Evolutionary conservation across 2,329 filamentous ascomycete genomes (phyloP).

Genomic region (Alternaria arborescens): DNA sequence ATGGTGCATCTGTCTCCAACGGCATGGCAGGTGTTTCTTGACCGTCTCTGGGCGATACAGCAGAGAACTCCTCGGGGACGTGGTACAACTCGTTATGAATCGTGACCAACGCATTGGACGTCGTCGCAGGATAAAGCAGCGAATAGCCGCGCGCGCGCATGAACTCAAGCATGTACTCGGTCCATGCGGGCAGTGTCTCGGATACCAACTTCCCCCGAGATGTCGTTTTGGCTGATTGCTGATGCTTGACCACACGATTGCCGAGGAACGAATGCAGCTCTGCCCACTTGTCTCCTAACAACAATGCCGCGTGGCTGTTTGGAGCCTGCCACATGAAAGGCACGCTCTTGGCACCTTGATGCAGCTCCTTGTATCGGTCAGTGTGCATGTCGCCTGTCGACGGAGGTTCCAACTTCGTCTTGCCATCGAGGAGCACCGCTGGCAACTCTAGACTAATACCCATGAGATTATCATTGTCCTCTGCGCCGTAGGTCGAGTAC

Average conservation of each 20-base stretch:
- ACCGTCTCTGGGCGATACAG: constrained; percentile 1
- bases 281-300: constrained; percentile 85
- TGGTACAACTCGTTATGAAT: constrained; percentile 79
- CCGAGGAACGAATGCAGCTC: constrained; percentile 85
- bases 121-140: constrained; percentile 76
- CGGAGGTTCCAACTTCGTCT: constrained; percentile 63
- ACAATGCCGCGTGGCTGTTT: constrained; percentile 80
- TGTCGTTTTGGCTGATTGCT: constrained; percentile 31
- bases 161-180: constrained; percentile 80
- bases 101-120: constrained; percentile 67
- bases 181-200: constrained; percentile 75
- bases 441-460: constrained; percentile 85
- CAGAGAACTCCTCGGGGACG: constrained; percentile 71
- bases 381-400: constrained; percentile 48
- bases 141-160: constrained; percentile 79
- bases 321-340: constrained; percentile 88
- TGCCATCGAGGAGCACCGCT: constrained; percentile 68
- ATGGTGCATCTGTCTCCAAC: constrained; percentile 41
- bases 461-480: constrained; percentile 66
- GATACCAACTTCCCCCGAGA: constrained; percentile 60
- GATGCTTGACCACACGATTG: constrained; percentile 60
- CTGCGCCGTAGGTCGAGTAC: constrained; percentile 66
- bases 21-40: constrained; percentile 12
- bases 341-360: constrained; percentile 49
- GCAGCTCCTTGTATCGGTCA: constrained; percentile 38